Evolutionary conservation across 2,329 filamentous ascomycete genomes (phyloP).

Genomic region (Exophiala spinifera): DNA sequence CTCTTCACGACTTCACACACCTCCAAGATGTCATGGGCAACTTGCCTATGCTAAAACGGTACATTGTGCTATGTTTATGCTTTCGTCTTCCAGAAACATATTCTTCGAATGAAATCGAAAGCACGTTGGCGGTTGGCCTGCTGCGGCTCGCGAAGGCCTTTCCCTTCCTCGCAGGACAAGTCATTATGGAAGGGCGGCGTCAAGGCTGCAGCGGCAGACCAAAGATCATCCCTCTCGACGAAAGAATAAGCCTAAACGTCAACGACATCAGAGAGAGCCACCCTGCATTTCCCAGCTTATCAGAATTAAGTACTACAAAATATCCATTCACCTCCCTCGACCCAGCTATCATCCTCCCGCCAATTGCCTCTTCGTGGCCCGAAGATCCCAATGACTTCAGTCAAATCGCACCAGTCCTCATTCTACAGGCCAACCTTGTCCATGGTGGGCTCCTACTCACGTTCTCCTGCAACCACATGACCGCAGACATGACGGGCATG

Average conservation of each 20-base stretch:
- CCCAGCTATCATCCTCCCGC: constrained; percentile 43
- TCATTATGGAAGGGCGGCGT: constrained; percentile 36
- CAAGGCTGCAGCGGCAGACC: constrained; percentile 35
- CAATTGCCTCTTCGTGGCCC: constrained; percentile 36
- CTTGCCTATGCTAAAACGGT: neutral
- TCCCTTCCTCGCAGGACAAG: constrained; percentile 49
- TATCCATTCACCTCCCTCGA: constrained; percentile 52
- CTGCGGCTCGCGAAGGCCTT: constrained; percentile 40
- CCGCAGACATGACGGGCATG: constrained; percentile 53
- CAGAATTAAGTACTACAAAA: constrained; percentile 35
- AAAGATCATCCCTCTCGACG: constrained; percentile 38
- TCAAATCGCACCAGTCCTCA: constrained; percentile 40
- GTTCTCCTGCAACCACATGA: constrained; percentile 48
- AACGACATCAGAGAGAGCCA: constrained; percentile 43
- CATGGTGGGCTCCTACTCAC: constrained; percentile 50
- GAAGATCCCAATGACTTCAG: constrained; percentile 15
- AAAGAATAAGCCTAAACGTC: constrained; percentile 38
- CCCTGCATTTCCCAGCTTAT: constrained; percentile 32
- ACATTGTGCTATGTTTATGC: constrained; percentile 39
- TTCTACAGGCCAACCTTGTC: constrained; percentile 51
- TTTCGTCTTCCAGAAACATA: constrained; percentile 35
- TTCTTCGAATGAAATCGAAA: constrained; percentile 30
- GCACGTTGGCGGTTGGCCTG: constrained; percentile 39
- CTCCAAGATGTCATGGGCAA: too few relatives aligned
- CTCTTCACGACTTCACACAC: neutral